Evolutionary conservation across 2,329 filamentous ascomycete genomes (phyloP).

Genomic region (Aspergillus puulaauensis): DNA sequence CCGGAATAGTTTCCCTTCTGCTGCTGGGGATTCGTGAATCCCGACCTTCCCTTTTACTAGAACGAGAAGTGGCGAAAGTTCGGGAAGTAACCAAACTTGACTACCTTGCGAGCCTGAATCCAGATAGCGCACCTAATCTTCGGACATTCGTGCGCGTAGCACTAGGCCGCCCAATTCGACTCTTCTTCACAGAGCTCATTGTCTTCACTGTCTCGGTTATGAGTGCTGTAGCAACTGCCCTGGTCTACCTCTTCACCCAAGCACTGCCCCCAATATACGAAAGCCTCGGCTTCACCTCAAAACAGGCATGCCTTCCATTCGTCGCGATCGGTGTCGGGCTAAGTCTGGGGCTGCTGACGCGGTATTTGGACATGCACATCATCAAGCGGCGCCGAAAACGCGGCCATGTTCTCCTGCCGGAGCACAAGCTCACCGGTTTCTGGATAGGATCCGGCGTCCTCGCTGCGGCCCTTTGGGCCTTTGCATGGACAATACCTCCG

Average conservation of each 20-base stretch:
- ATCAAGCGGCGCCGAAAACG: constrained; percentile 25
- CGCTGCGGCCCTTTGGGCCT: constrained; percentile 46
- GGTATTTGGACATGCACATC: constrained; percentile 42
- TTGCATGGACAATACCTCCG: constrained; percentile 50
- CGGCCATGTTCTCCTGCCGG: constrained; percentile 32
- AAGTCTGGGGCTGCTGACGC: constrained; percentile 40
- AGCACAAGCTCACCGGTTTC: constrained; percentile 51
- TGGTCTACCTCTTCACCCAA: constrained; percentile 53
- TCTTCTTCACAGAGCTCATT: constrained; percentile 50
- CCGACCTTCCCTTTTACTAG: constrained; percentile 46
- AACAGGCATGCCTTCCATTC: constrained; percentile 34
- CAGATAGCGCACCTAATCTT: constrained; percentile 40
- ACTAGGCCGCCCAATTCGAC: constrained; percentile 42
- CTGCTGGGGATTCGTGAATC: constrained; percentile 44
- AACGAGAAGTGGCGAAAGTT: constrained; percentile 31
- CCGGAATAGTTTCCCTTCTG: constrained; percentile 33
- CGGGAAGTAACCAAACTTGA: constrained; percentile 26
- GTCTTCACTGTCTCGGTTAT: constrained; percentile 46
- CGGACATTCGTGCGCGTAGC: constrained; percentile 39
- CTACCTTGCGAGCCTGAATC: constrained; percentile 34
- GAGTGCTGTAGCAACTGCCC: constrained; percentile 43
- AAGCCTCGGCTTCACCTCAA: constrained; percentile 30
- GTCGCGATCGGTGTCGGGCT: constrained; percentile 41
- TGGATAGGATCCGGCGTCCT: constrained; percentile 46
- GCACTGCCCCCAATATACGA: constrained; percentile 42